phyloP scores from a whole-genome alignment of 2,329 filamentous ascomycete genomes.

The Calonectria montana region DNA sequence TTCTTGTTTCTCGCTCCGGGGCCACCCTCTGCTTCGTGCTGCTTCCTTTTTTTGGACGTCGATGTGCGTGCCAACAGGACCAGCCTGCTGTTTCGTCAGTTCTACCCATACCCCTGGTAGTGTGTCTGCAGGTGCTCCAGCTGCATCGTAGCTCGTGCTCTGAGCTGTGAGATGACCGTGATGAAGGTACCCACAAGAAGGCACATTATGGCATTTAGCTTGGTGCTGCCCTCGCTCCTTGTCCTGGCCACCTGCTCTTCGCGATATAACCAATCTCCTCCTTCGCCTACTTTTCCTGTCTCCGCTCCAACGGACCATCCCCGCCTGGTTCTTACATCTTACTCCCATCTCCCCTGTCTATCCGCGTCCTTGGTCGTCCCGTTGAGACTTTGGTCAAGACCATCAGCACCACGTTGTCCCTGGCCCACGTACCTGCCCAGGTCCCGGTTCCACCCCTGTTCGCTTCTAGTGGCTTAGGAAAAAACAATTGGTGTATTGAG shows the following conservation, averaged over 20 bases:
- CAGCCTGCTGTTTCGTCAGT: slow-evolving; percentile 20
- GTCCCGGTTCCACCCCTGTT: slow-evolving; percentile 17
- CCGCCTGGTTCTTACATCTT: neutral
- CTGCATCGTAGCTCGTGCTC: slow-evolving; percentile 39
- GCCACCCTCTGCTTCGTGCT: slow-evolving; percentile 31
- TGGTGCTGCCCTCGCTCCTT: slow-evolving; percentile 27
- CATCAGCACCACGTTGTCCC: slow-evolving; percentile 20
- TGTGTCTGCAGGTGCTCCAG: slow-evolving; percentile 36
- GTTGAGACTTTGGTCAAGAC: slow-evolving; percentile 24
- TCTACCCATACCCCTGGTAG: slow-evolving; percentile 17
- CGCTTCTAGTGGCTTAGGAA: slow-evolving; percentile 32
- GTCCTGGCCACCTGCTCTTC: slow-evolving; percentile 27
- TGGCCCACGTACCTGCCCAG: slow-evolving; percentile 22
- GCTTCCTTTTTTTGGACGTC: slow-evolving; percentile 35
- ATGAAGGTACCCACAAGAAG: slow-evolving; percentile 33
- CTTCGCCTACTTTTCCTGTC: slow-evolving; percentile 13
- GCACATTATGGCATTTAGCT: slow-evolving; percentile 35
- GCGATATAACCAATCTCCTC: slow-evolving; percentile 27
- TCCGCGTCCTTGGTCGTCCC: slow-evolving; percentile 25
- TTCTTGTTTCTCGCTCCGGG: slow-evolving; percentile 10
- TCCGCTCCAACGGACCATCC: slow-evolving; percentile 14
- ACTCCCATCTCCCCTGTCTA: slow-evolving; percentile 14
- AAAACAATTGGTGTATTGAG: slow-evolving; percentile 20
- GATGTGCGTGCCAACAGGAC: slow-evolving; percentile 30
- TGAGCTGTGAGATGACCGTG: slow-evolving; percentile 13